Evolutionary conservation across 2,329 filamentous ascomycete species (phyloP).

Genomic region (Ophiostoma piceae): DNA sequence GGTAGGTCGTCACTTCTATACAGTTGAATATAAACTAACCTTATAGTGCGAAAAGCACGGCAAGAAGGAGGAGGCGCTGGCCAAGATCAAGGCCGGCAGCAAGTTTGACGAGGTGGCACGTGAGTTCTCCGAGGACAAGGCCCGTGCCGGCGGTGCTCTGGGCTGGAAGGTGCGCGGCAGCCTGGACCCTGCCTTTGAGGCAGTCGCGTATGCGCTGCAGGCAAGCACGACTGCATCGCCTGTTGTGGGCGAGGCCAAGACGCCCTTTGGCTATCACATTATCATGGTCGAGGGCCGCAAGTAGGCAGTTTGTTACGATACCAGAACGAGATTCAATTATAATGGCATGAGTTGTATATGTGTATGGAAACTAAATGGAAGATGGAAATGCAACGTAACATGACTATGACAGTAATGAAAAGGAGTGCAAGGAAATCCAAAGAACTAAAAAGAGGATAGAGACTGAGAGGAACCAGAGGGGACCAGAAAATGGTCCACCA

Average conservation of each 20-base stretch:
- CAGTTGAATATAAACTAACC: slow-evolving; percentile 30
- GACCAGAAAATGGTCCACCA: too few species aligned
- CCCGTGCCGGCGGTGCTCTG: slow-evolving; percentile 61
- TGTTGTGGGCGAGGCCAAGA: slow-evolving; percentile 66
- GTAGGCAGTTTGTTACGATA: slow-evolving; percentile 30
- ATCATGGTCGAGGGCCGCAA: slow-evolving; percentile 66
- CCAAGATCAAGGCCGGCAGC: slow-evolving; percentile 59
- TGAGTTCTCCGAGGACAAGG: slow-evolving; percentile 72
- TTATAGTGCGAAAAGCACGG: slow-evolving; percentile 64
- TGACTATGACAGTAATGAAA: too few species aligned
- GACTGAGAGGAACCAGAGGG: neutral
- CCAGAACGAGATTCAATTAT: neutral
- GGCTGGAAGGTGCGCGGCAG: slow-evolving; percentile 68
- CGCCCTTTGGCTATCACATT: slow-evolving; percentile 71
- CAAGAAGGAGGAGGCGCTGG: slow-evolving; percentile 72
- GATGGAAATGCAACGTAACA: too few species aligned
- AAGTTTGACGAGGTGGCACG: slow-evolving; percentile 72
- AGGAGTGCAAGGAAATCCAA: too few species aligned
- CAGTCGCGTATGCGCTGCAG: slow-evolving; percentile 64
- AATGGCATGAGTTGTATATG: neutral
- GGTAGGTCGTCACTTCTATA: slow-evolving; percentile 33
- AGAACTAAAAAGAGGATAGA: too few species aligned
- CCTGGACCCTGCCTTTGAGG: slow-evolving; percentile 64
- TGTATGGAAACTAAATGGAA: neutral
- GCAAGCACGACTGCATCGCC: slow-evolving; percentile 59